These are phyloP conservation scores for Corynespora cassiicola DNA, from an alignment of 2,329 filamentous ascomycete genomes.

Conservation along the genomic window DNA sequence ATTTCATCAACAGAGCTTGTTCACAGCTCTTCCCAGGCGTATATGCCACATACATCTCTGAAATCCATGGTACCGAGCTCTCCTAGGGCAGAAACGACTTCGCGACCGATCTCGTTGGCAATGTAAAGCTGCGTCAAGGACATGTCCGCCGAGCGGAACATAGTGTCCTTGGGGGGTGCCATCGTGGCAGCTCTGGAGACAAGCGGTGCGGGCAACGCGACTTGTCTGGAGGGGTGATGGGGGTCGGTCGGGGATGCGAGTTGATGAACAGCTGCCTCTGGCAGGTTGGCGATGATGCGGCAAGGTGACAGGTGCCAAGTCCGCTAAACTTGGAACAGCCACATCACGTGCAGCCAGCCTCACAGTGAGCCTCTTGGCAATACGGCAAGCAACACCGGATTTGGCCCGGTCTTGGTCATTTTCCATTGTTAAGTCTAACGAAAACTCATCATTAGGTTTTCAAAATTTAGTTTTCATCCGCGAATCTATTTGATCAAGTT, in stretches of 20 bases:
- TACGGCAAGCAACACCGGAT: too few species aligned
- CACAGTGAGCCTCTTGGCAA: too few species aligned
- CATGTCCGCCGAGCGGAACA: slow-evolving; percentile 99
- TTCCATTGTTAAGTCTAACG: too few species aligned
- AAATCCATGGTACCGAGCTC: slow-evolving; percentile 98
- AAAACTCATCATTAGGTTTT: too few species aligned
- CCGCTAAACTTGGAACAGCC: too few species aligned
- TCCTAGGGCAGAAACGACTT: slow-evolving; percentile 94
- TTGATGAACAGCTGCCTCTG: slow-evolving; percentile 38
- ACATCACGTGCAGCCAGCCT: too few species aligned
- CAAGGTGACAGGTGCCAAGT: slow-evolving; percentile 3
- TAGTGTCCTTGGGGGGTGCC: slow-evolving; percentile 78
- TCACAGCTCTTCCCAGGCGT: background rate
- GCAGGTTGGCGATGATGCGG: slow-evolving; percentile 26
- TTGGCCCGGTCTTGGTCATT: too few species aligned
- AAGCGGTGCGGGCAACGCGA: slow-evolving; percentile 23
- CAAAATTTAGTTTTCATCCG: too few species aligned
- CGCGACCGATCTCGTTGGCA: slow-evolving; percentile 96
- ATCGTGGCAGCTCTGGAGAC: slow-evolving; percentile 53
- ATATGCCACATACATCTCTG: slow-evolving; percentile 77
- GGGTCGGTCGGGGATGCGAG: slow-evolving; percentile 27
- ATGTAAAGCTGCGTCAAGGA: slow-evolving; percentile 99
- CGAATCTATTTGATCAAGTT: too few species aligned
- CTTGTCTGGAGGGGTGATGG: slow-evolving; percentile 32
- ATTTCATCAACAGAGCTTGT: slow-evolving; percentile 23